A percentile compares a stretch with the other conserved stretches of the same genome.
These are phyloP conservation scores for Venturia aucupariae DNA, from an alignment of 2,329 filamentous ascomycete genomes.

Conservation along the genomic window DNA sequence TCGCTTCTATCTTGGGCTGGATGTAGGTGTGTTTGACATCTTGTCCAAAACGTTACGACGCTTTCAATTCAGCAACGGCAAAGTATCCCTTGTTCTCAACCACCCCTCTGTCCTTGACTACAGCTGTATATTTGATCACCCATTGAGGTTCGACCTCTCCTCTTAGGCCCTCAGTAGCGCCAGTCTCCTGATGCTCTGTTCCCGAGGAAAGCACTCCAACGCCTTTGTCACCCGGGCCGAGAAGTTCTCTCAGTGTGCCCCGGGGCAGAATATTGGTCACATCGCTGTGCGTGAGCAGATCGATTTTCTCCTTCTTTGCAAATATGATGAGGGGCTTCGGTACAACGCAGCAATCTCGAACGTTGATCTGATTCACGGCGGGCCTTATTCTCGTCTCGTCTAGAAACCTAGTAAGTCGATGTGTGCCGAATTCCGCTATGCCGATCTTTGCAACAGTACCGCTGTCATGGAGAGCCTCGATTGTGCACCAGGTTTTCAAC, in stretches of 20 bases:
- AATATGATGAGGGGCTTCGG: slow-evolving; percentile 77
- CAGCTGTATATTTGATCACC: slow-evolving; percentile 96
- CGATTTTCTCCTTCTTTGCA: slow-evolving; percentile 74
- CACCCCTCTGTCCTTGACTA: slow-evolving; percentile 85
- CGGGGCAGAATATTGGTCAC: slow-evolving; percentile 83
- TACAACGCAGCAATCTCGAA: slow-evolving; percentile 91
- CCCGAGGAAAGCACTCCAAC: slow-evolving; percentile 64
- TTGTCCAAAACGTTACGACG: background rate
- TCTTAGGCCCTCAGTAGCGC: slow-evolving; percentile 46
- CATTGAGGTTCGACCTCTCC: slow-evolving; percentile 81
- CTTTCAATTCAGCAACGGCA: slow-evolving; percentile 65
- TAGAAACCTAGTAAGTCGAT: slow-evolving; percentile 71
- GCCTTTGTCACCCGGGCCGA: slow-evolving; percentile 63
- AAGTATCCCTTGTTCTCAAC: slow-evolving; percentile 99
- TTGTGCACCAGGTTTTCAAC: slow-evolving; percentile 57
- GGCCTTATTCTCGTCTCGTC: slow-evolving; percentile 62
- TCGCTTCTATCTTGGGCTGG: background rate
- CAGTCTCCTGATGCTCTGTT: slow-evolving; percentile 36
- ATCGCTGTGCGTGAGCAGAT: slow-evolving; percentile 88
- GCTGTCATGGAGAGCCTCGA: slow-evolving; percentile 64
- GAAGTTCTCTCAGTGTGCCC: slow-evolving; percentile 74
- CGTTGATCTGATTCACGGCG: slow-evolving; percentile 89
- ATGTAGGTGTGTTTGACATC: background rate
- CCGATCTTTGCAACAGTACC: slow-evolving; percentile 70
- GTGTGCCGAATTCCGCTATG: slow-evolving; percentile 82